Percentiles rank a stretch among this genome's conserved stretches.
Conservation (phyloP, 2,329 filamentous ascomycete species). For the Cordyceps cateniannulata region DNA sequence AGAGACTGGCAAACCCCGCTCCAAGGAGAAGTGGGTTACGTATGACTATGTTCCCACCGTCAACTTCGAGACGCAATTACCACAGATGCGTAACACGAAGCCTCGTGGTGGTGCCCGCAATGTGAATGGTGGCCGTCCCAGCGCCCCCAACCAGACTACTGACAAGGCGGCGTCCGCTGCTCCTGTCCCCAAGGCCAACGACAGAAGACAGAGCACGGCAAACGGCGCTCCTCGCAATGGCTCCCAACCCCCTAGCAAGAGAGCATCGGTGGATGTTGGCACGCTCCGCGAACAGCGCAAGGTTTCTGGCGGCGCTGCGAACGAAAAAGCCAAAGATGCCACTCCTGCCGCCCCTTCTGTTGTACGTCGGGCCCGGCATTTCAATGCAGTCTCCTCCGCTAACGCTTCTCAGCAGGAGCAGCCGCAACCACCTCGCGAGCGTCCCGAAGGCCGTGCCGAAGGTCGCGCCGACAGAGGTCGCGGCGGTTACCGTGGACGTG, state of each 20-base stretch:
- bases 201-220: conserved; percentile 30
- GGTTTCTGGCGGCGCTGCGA: conserved; percentile 24
- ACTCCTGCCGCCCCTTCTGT: conserved; percentile 24
- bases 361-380: conserved; percentile 30
- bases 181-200: conserved; percentile 27
- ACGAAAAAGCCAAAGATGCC: conserved; percentile 37
- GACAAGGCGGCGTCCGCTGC: conserved; percentile 31
- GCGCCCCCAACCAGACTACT: conserved; percentile 25
- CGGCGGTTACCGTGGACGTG: conserved; percentile 40
- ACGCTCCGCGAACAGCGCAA: conserved; percentile 42
- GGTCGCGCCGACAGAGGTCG: conserved; percentile 35
- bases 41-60: conserved; percentile 79
- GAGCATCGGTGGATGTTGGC: conserved; percentile 35
- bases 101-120: conserved; percentile 43
- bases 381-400: neutral
- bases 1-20: conserved; percentile 39
- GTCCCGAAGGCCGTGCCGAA: conserved; percentile 33
- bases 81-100: conserved; percentile 44
- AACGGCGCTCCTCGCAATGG: conserved; percentile 28
- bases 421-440: conserved; percentile 23
- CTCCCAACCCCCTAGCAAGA: conserved; percentile 37
- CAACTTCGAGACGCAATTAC: conserved; percentile 77
- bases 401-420: conserved; percentile 19
- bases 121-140: conserved; percentile 32
- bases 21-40: conserved; percentile 82